Percentiles rank a stretch among this genome's conserved stretches.
Evolutionary conservation across 2,329 filamentous ascomycete genomes (phyloP).

Genomic region (Colletotrichum lini): DNA sequence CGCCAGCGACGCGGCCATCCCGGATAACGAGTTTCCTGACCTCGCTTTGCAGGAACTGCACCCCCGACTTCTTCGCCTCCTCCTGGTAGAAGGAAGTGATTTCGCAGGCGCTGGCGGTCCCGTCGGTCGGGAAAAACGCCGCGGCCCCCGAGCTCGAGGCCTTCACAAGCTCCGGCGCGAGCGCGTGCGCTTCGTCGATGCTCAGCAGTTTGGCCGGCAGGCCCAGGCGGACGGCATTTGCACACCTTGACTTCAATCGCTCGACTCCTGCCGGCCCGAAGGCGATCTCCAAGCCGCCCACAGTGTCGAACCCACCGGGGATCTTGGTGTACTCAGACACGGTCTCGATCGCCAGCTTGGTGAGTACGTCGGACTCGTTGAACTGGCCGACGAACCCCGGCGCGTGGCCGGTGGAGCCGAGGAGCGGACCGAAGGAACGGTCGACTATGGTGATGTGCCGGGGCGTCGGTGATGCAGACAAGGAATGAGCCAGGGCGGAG

Average conservation of each 20-base stretch:
- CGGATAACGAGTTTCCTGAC: conserved; percentile 3
- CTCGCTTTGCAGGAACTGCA: background rate
- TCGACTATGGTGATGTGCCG: conserved; percentile 19
- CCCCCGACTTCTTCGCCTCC: conserved; percentile 10
- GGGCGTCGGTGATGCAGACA: conserved; percentile 32
- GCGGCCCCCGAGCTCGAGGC: conserved; percentile 6
- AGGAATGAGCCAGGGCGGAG: conserved; percentile 54
- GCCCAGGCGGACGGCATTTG: background rate
- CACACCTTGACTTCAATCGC: conserved; percentile 1
- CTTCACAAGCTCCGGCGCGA: conserved; percentile 26
- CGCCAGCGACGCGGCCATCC: conserved; percentile 11
- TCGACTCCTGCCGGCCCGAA: background rate
- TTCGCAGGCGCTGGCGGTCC: conserved; percentile 18
- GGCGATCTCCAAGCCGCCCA: conserved; percentile 26
- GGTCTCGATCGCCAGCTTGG: conserved; percentile 18
- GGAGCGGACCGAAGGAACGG: conserved; percentile 19
- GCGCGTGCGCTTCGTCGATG: conserved; percentile 5
- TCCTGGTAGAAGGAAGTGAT: conserved; percentile 28
- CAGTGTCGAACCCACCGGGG: conserved; percentile 21
- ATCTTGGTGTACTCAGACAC: conserved; percentile 28
- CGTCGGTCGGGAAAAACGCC: conserved; percentile 21
- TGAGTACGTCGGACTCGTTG: conserved; percentile 32
- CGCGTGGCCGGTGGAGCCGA: conserved; percentile 33
- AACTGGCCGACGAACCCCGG: conserved; percentile 31
- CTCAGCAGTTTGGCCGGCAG: conserved; percentile 15